Percentiles rank a stretch among this genome's conserved stretches.
Conservation (phyloP, 176 grass and related monocot genomes). For the Triticum monococcum region DNA sequence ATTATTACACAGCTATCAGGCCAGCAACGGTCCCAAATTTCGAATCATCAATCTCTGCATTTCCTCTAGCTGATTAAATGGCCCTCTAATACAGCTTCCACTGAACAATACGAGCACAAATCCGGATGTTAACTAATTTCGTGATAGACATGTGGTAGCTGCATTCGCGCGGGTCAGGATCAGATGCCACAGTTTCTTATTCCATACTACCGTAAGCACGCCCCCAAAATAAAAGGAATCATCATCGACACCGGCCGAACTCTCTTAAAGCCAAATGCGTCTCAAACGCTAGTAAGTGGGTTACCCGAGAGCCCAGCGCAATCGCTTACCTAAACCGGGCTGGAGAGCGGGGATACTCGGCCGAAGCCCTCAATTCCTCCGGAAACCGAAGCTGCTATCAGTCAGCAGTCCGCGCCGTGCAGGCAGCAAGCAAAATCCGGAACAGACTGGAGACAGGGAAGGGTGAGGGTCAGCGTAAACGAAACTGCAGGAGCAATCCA, state of each 20-base stretch:
- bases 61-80: not conserved
- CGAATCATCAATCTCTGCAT: not conserved
- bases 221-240: not conserved
- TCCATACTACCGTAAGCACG: not conserved
- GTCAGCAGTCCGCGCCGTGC: not conserved
- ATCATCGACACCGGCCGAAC: not conserved
- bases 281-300: not conserved
- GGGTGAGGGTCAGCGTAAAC: not conserved
- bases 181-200: not conserved
- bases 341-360: not conserved
- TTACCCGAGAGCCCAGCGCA: not conserved
- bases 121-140: not conserved
- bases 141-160: not conserved
- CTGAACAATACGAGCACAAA: not conserved
- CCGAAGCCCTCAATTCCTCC: not conserved
- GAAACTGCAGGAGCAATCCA: not conserved
- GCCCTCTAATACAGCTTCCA: not conserved
- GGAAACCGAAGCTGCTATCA: not conserved
- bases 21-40: not conserved
- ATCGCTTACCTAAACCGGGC: not conserved
- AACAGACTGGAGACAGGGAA: not conserved
- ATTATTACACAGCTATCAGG: not conserved
- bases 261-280: not conserved
- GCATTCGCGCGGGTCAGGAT: not conserved
- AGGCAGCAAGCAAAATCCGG: not conserved